A percentile compares a stretch with the other conserved stretches of the same genome.
phyloP scores from a whole-genome alignment of 179 eudicot genomes.

The Actinidia arguta region DNA sequence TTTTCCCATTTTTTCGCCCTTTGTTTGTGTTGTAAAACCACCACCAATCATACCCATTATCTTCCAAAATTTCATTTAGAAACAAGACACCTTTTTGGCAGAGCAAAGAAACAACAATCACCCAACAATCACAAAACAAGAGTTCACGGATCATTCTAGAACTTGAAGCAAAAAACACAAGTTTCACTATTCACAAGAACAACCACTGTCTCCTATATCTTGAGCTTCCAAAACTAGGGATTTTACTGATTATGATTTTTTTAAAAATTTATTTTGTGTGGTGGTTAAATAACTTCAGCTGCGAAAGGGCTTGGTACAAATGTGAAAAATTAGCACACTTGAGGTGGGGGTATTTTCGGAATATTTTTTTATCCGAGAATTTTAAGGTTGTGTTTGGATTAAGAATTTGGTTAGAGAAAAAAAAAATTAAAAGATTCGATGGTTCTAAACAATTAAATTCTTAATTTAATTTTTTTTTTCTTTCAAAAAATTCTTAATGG shows the following conservation, averaged over 20 bases:
- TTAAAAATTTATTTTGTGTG: not conserved
- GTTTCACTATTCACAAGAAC: not conserved
- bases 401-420: no score
- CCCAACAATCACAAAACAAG: not conserved
- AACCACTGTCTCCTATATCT: not conserved
- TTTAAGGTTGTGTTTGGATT: no score
- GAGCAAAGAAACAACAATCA: not conserved
- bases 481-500: no score
- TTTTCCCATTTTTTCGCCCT: not conserved
- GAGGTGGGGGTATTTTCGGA: no score
- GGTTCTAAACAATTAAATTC: no score
- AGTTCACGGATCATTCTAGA: constrained; percentile 18
- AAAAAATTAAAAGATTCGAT: no score
- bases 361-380: no score
- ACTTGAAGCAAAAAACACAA: constrained; percentile 9
- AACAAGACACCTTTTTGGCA: not conserved
- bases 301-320: no score
- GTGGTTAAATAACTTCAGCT: constrained; percentile 15
- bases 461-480: no score
- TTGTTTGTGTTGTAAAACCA: not conserved
- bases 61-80: not conserved
- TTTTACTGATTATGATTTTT: not conserved
- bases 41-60: not conserved
- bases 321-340: no score
- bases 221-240: constrained; percentile 1